Percentiles rank a stretch among this genome's conserved stretches.
Evolutionary conservation across 164 flowering plant genomes (phyloP).

Genomic region (Chimonanthus praecox): DNA sequence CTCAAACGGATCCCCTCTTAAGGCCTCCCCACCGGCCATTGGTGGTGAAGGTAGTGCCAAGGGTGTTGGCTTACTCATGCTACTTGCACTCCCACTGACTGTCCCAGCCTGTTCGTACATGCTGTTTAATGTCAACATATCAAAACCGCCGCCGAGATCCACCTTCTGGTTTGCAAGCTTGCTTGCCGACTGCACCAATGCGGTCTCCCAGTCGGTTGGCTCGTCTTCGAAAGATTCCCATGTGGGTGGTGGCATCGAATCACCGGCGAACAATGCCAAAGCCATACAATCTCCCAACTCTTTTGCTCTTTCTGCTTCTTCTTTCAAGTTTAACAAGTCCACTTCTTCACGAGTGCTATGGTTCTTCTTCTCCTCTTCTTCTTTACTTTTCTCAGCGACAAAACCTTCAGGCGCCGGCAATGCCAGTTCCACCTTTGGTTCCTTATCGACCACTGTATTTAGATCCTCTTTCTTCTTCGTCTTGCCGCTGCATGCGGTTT

Average conservation of each 20-base stretch:
- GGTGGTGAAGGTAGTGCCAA: too few species aligned
- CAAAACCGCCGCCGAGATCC: constrained; percentile 33
- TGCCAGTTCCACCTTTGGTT: constrained; percentile 35
- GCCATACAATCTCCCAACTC: constrained; percentile 56
- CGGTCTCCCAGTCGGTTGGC: constrained; percentile 73
- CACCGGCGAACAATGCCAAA: constrained; percentile 57
- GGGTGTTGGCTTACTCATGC: constrained; percentile 14
- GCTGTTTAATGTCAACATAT: constrained; percentile 32
- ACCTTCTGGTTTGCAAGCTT: constrained; percentile 30
- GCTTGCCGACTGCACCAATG: constrained; percentile 40
- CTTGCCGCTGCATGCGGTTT: not conserved
- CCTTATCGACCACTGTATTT: not conserved
- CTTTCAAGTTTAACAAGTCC: constrained; percentile 50
- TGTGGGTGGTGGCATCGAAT: constrained; percentile 15
- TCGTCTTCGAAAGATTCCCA: constrained; percentile 51
- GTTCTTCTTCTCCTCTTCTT: constrained; percentile 7
- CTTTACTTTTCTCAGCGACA: constrained; percentile 9
- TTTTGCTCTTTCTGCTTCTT: constrained; percentile 25
- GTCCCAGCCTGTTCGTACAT: constrained; percentile 45
- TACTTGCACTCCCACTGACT: constrained; percentile 45
- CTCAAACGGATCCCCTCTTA: constrained; percentile 24
- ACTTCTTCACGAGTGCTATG: constrained; percentile 22
- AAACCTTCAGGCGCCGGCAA: constrained; percentile 56
- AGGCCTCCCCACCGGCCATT: not conserved
- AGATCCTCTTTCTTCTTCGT: not conserved